Evolutionary conservation across 2,329 filamentous ascomycete species (phyloP).

Genomic region (Hymenoscyphus albidus): DNA sequence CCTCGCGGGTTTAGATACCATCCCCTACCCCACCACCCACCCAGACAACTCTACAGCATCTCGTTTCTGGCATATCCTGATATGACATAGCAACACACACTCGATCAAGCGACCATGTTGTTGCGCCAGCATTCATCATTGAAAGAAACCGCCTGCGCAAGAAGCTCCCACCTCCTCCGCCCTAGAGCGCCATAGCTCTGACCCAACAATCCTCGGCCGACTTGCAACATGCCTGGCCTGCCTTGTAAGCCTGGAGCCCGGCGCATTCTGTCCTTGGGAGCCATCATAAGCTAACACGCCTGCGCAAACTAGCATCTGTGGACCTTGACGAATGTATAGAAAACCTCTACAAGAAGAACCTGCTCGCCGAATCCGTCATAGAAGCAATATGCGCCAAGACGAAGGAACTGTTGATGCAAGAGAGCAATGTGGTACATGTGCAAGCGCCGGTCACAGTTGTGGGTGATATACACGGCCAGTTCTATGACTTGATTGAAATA

Average conservation of each 20-base stretch:
- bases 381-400: constrained; percentile 99
- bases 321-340: constrained; percentile 98
- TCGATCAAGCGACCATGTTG: constrained; percentile 35
- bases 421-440: constrained; percentile 99
- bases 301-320: constrained; percentile 67
- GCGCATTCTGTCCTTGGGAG: neutral
- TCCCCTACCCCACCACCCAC: neutral
- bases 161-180: constrained; percentile 24
- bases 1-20: neutral
- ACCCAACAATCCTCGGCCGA: constrained; percentile 16
- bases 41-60: neutral
- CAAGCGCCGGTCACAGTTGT: constrained; percentile 94
- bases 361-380: constrained; percentile 95
- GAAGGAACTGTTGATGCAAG: constrained; percentile 97
- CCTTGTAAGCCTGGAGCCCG: constrained; percentile 43
- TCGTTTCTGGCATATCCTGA: constrained; percentile 13
- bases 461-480: constrained; percentile 97
- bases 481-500: constrained; percentile 98
- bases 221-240: constrained; percentile 51
- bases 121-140: constrained; percentile 28
- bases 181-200: constrained; percentile 25
- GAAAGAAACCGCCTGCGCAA: constrained; percentile 25
- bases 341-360: constrained; percentile 92
- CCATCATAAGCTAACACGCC: neutral
- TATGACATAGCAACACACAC: constrained; percentile 22